Evolutionary conservation across 129 eudicot species (phyloP).

Genomic region (Centaurea solstitialis): DNA sequence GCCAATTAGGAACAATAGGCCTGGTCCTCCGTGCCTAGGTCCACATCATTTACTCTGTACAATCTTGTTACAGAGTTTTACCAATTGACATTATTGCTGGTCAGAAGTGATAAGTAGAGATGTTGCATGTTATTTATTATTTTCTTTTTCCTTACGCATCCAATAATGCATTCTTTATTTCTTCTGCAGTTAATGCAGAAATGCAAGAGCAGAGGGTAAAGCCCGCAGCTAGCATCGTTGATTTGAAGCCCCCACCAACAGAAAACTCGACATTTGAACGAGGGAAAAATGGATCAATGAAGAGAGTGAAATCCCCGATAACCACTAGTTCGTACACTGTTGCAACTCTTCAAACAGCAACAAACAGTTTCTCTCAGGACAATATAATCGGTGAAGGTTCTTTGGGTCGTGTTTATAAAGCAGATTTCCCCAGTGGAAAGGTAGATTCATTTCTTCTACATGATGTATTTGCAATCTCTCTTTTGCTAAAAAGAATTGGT

Average conservation of each 20-base stretch:
- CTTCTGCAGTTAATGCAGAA: constrained; percentile 57
- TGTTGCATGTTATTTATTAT: not conserved
- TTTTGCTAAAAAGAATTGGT: not conserved
- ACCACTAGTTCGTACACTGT: constrained; percentile 90
- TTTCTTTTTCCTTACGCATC: not conserved
- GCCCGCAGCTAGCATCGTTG: constrained; percentile 51
- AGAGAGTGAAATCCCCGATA: constrained; percentile 77
- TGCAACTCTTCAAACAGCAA: constrained; percentile 93
- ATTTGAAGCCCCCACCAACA: constrained; percentile 59
- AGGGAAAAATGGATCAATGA: constrained; percentile 71
- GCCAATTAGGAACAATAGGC: not conserved
- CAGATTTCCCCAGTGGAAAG: constrained; percentile 96
- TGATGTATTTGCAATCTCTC: not conserved
- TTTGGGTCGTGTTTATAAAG: constrained; percentile 96
- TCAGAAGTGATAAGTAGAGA: not conserved
- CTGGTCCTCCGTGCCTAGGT: not conserved
- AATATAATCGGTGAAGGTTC: constrained; percentile 97
- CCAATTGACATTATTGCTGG: not conserved
- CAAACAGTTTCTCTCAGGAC: constrained; percentile 96
- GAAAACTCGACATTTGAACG: constrained; percentile 63
- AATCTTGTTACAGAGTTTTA: not conserved
- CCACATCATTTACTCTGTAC: not conserved
- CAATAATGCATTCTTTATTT: constrained; percentile 16
- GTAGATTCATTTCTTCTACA: constrained; percentile 36
- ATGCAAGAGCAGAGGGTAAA: constrained; percentile 75